Evolutionary conservation across 495 filamentous ascomycete genomes (phyloP), one percentile per base, ranked within the genome.

Genomic region (Penicillium samsonianum): DNA sequence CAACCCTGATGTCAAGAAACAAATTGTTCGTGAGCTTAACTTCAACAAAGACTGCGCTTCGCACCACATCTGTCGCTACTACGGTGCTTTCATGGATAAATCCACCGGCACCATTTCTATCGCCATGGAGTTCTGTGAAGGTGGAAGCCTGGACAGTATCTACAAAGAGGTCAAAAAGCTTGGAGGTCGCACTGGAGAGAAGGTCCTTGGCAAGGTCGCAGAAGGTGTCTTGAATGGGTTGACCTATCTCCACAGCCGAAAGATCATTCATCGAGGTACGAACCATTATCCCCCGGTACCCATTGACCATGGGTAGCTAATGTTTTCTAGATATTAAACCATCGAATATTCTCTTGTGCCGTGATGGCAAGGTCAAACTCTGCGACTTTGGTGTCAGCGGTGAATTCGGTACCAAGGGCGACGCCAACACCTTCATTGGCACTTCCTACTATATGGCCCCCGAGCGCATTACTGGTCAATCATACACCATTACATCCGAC

Each of bases 371-470:
- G 63, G 94, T 98, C 49, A 97, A 97, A 75, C 85, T 98, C 9
- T 98, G 94, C 76, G 94, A 98, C 73, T 98, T 98, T 64, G 94
- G 94, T 63, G 94, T 98, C 54, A 92, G 88, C 52, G 94, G 94
- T 57, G 95, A 98, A 75, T 96, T 96, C 71, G 94, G 94, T 59
- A 98, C 94, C 51, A 97, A 97, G 70, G 94, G 94, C 30, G 95
- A 97, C 68, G 94, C 94, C 58, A 97, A 97, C 73, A 98, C 94
- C 5, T 98, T 98, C 68, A 98, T 98, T 68, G 94, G 94, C 23
- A 98, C 94, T 33, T 95, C 90, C 19, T 98, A 98, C 73, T 98
- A 98, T 78, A 98, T 98, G 94, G 95, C 94, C 5, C 94, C 94
- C 0, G 94, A 98, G 71, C 88, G 94, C 44, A 98, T 98, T 72